A percentile compares a stretch with the other conserved stretches of the same genome.
Conservation (phyloP, 208 protist species). For the Leishmania arabica region DNA sequence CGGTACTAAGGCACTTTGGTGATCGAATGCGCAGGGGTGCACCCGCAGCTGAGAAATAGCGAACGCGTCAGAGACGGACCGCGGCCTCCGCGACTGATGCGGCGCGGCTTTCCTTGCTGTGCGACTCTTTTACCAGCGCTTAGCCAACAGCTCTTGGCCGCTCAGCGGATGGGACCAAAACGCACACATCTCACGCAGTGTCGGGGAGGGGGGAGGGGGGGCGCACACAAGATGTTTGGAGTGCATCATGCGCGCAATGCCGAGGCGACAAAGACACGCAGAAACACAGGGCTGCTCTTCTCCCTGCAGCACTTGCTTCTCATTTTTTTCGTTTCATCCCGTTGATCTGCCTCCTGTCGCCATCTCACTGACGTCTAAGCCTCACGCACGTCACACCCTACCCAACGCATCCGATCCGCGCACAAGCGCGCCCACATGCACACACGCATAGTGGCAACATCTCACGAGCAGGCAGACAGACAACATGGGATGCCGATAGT, state of each 20-base stretch:
- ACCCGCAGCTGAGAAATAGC: neutral
- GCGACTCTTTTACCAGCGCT: neutral
- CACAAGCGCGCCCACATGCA: too few relatives aligned
- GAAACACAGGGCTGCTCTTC: too few relatives aligned
- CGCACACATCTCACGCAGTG: neutral
- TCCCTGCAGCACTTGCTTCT: too few relatives aligned
- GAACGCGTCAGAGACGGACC: neutral
- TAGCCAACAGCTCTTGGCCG: neutral
- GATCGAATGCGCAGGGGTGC: neutral
- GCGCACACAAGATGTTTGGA: neutral
- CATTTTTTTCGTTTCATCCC: too few relatives aligned
- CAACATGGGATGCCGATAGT: too few relatives aligned
- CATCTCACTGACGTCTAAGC: too few relatives aligned
- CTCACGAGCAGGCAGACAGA: too few relatives aligned
- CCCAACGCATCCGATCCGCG: too few relatives aligned
- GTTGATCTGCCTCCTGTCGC: too few relatives aligned
- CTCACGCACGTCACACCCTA: too few relatives aligned
- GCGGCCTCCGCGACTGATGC: neutral
- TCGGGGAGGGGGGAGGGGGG: too few relatives aligned
- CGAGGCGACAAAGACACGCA: neutral
- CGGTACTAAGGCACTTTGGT: neutral
- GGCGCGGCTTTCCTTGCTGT: neutral
- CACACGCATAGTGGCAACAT: too few relatives aligned
- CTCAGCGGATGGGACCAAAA: neutral
- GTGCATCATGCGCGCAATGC: neutral